Conservation (phyloP, 1,139 yeast species). For the Pichia kudriavzevii region DNA sequence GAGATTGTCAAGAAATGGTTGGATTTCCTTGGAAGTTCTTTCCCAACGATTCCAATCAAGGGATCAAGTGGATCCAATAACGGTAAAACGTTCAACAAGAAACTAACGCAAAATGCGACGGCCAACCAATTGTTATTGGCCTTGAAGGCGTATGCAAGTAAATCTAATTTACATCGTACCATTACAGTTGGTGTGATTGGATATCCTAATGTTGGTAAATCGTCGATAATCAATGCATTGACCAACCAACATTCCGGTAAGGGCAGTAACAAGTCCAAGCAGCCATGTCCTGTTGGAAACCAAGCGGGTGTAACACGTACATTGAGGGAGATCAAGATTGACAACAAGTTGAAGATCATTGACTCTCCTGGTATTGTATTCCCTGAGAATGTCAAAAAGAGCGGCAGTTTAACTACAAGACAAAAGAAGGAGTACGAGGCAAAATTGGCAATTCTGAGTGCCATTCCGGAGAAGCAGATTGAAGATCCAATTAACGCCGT, state of each 20-base stretch:
- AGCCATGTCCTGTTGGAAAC: constrained; percentile 95
- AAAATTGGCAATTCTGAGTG: constrained; percentile 78
- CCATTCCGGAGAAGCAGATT: constrained; percentile 82
- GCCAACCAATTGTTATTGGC: constrained; percentile 71
- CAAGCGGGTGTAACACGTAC: constrained; percentile 96
- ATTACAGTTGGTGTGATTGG: constrained; percentile 94
- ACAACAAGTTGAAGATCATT: constrained; percentile 76
- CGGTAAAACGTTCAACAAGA: constrained; percentile 66
- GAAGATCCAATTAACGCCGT: constrained; percentile 82
- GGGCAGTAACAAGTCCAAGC: constrained; percentile 29
- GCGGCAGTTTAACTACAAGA: constrained; percentile 32
- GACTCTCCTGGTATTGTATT: constrained; percentile 98
- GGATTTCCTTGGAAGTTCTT: constrained; percentile 65
- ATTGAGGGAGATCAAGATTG: constrained; percentile 86
- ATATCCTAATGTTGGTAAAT: constrained; percentile 92
- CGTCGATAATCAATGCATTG: constrained; percentile 86
- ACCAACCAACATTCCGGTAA: constrained; percentile 73
- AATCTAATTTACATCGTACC: constrained; percentile 82
- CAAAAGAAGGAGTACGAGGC: constrained; percentile 74
- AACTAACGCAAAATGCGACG: constrained; percentile 64
- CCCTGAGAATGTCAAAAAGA: constrained; percentile 48
- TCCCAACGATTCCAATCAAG: constrained; percentile 87
- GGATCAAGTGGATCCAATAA: constrained; percentile 44
- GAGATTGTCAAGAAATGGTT: constrained; percentile 81
- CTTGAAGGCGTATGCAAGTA: constrained; percentile 76